Evolutionary conservation across 768 basidiomycete genomes (phyloP).

Genomic region (Russula lepida): DNA sequence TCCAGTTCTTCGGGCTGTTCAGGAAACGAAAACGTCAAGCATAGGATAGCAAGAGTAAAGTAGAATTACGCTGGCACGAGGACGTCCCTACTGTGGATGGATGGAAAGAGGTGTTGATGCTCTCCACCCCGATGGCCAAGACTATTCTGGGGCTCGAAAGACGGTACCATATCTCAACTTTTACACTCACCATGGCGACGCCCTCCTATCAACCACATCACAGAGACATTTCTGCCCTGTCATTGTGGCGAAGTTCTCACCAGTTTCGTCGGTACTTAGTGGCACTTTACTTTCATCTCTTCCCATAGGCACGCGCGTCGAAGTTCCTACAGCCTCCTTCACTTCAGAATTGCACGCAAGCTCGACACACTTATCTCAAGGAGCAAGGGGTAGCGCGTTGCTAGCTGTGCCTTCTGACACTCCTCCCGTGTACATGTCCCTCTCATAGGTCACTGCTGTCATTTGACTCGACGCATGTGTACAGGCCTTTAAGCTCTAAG

Average conservation of each 20-base stretch:
- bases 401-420: slow-evolving; percentile 68
- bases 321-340: slow-evolving; percentile 70
- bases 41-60: slow-evolving; percentile 26
- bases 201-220: slow-evolving; percentile 12
- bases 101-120: slow-evolving; percentile 84
- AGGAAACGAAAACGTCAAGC: slow-evolving; percentile 42
- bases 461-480: background rate
- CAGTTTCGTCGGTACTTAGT: slow-evolving; percentile 47
- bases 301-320: slow-evolving; percentile 64
- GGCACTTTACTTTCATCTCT: slow-evolving; percentile 53
- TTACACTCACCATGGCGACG: no score
- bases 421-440: slow-evolving; percentile 67
- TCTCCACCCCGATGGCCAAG: slow-evolving; percentile 35
- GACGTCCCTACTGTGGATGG: slow-evolving; percentile 49
- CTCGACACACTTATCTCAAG: slow-evolving; percentile 46
- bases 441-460: background rate
- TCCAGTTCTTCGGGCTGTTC: slow-evolving; percentile 52
- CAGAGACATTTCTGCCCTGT: slow-evolving; percentile 49
- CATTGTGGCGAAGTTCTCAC: slow-evolving; percentile 50
- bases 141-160: slow-evolving; percentile 23
- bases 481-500: slow-evolving; percentile 78
- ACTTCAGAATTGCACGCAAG: slow-evolving; percentile 55
- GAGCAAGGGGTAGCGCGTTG: slow-evolving; percentile 42
- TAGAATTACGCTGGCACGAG: slow-evolving; percentile 60
- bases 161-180: no score